Base-by-base conservation (phyloP, 805 yeast species). In the Candida krabiensis region DNA sequence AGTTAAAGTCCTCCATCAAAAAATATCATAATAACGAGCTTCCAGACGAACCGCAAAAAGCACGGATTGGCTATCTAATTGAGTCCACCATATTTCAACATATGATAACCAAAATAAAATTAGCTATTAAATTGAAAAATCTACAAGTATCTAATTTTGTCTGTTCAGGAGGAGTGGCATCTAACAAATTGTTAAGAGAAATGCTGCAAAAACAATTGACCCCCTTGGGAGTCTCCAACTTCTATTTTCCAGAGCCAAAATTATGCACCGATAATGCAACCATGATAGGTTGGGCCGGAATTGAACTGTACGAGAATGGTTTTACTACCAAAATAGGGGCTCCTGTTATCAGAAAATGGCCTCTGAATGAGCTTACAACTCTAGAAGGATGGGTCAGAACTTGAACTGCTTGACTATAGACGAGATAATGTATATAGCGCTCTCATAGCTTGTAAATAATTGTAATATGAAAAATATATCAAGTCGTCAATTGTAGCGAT, bases 211-310 rank as follows among this genome's bases (percentile, higher is more conserved):
- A 53, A 1, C 67, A 69, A 28, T 33, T 62, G 16, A 19, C 31
- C 4, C 59, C 79, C n/a, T 36, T 60, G 3, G 53, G 53, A 2
- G 39, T 48, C 2, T 38, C 60, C n/a, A 49, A 56, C 1, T 77
- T 80, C 31, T 76, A 77, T 47, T 87, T 80, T 51, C 96, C 97
- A 0, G 79, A 77, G 15, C 66, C 80, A 2, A 62, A 71, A 2
- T 65, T 89, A 43, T 93, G 99, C 56, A 88, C 97, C 0, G 99
- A 93, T 55, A 93, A 93, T 60, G 96, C 97, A 0, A 77, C 88
- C 2, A 93, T 93, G 99, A 93, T 93, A 36, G 99, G 96, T 1
- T 87, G 95, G 80, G 96, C 98, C 0, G 99, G 97, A 0, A 86
- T 91, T 7, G 96, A 91, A 58, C 63, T 90, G 14, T 83, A 66